phyloP scores from a whole-genome alignment of 2,329 filamentous ascomycete species.

The Epichloe sp. region DNA sequence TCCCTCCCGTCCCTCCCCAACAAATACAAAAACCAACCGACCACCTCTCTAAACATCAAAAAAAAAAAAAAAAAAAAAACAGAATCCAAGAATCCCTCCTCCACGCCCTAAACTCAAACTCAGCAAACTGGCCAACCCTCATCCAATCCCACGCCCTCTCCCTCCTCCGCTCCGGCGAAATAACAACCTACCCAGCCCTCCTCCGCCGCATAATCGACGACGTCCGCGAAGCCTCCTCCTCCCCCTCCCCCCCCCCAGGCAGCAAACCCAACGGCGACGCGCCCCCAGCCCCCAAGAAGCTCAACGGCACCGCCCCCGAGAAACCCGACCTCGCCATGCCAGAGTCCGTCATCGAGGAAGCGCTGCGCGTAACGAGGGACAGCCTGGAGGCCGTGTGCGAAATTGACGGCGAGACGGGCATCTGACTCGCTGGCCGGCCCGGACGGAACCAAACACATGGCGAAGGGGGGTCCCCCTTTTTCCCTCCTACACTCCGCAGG shows the following conservation, averaged over 20 bases:
- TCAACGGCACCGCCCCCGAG: slow-evolving; percentile 15
- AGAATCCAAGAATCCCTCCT: slow-evolving; percentile 54
- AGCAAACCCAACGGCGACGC: slow-evolving; percentile 22
- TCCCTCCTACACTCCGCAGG: too few relatives aligned
- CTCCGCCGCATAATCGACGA: slow-evolving; percentile 49
- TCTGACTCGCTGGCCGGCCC: slow-evolving; percentile 5
- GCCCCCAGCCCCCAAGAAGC: slow-evolving; percentile 10
- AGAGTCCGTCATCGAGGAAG: slow-evolving; percentile 45
- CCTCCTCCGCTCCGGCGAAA: slow-evolving; percentile 47
- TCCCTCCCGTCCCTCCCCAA: not conserved
- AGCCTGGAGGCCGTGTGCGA: slow-evolving; percentile 39
- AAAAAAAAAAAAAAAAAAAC: not conserved
- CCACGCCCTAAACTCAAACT: slow-evolving; percentile 45
- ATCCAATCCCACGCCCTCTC: slow-evolving; percentile 46
- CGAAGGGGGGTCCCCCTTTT: too few relatives aligned
- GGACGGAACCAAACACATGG: too few relatives aligned
- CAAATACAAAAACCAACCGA: slow-evolving; percentile 1
- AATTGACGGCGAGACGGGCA: slow-evolving; percentile 18
- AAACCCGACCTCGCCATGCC: slow-evolving; percentile 40
- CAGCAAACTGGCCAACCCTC: slow-evolving; percentile 48
- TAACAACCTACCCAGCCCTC: slow-evolving; percentile 46
- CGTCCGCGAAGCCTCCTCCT: slow-evolving; percentile 35
- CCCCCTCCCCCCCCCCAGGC: slow-evolving; percentile 13
- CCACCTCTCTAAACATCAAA: not conserved
- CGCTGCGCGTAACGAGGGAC: slow-evolving; percentile 45